Base-by-base conservation (phyloP, 768 basidiomycete species). In the Brasilioporus rufonigricans region DNA sequence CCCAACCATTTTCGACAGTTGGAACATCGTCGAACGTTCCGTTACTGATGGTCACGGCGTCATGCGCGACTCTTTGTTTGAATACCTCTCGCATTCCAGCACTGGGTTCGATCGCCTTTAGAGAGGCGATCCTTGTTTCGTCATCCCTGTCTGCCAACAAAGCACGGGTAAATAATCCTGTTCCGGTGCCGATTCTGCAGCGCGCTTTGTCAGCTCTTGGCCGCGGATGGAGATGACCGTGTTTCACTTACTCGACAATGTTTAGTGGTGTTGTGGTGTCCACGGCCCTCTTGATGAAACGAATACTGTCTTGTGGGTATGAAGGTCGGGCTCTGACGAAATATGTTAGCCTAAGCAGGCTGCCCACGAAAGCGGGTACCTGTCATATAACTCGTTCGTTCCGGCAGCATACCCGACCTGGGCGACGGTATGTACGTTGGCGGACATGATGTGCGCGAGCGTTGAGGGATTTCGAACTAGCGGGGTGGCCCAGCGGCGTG, bases 131-230 rank as follows among this genome's bases (percentile, higher is more conserved):
- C 53, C 65, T 67, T 40, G 69, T 65, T 18, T 79, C 62, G 80
- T 80, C 85, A 36, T 76, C 78, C 18, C 77, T 75, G 67, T 90
- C 80, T 7, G 81, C 79, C 38, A 95, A 74, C 23, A 96, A 70
- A 4, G 91, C 86, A 11, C 91, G 83, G 12, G 93, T 91, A 70
- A 94, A 96, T 51, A 97, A 84, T 14, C 93, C 93, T 2, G 92
- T 94, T 24, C 93, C 93, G 6, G 87, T 74, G 12, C 92, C 93
- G 31, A 91, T 80, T 65, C 90, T 93, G 59, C 52, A 44, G 57
- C 47, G 51, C 12, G n/a, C 5, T 21, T 32, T 19, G 36, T 50
- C 14, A 43, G 10, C n/a, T 14, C 14, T 31, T 14, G 48, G 41
- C 38, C 24, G 43, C 24, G 52, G 41, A n/a, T 48, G 36, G 26